These are phyloP conservation scores for Lactarius akahatsu DNA, from an alignment of 768 basidiomycete species.

Conservation along the genomic window DNA sequence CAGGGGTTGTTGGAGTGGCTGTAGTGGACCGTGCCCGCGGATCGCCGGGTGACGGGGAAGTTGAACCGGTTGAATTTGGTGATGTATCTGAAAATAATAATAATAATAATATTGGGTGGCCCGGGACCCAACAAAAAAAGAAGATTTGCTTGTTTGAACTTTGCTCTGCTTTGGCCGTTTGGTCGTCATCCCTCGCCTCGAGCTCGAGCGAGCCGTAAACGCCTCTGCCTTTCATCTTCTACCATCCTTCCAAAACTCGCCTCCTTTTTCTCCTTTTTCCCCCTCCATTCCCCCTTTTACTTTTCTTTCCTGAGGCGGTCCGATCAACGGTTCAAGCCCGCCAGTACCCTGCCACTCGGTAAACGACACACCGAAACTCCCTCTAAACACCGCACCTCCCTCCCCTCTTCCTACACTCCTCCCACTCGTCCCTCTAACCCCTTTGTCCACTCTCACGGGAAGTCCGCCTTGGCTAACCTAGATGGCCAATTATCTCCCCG, in stretches of 20 bases:
- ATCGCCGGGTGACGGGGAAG: constrained; percentile 10
- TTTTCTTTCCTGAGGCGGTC: neutral
- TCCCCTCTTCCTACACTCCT: neutral
- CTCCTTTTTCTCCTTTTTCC: neutral
- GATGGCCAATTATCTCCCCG: constrained; percentile 71
- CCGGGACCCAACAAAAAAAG: neutral
- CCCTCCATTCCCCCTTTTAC: neutral
- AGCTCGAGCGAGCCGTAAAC: constrained; percentile 6
- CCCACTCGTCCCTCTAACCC: neutral
- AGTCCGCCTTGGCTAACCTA: neutral
- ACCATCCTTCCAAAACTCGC: neutral
- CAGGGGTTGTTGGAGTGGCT: neutral
- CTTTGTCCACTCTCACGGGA: neutral
- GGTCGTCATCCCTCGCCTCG: constrained; percentile 18
- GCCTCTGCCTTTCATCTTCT: constrained; percentile 17
- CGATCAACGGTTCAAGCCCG: constrained; percentile 17
- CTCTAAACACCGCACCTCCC: neutral
- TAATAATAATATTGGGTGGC: constrained; percentile 3
- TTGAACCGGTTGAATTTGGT: neutral
- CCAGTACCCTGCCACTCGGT: constrained; percentile 2
- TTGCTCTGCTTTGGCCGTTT: constrained; percentile 4
- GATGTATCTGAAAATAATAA: neutral
- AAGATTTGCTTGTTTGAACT: too few species aligned
- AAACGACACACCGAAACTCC: constrained; percentile 3
- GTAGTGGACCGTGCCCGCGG: constrained; percentile 5